A percentile compares a stretch with the other conserved stretches of the same genome.
phyloP scores from a whole-genome alignment of 2,329 filamentous ascomycete genomes.

The Colletotrichum sp. region DNA sequence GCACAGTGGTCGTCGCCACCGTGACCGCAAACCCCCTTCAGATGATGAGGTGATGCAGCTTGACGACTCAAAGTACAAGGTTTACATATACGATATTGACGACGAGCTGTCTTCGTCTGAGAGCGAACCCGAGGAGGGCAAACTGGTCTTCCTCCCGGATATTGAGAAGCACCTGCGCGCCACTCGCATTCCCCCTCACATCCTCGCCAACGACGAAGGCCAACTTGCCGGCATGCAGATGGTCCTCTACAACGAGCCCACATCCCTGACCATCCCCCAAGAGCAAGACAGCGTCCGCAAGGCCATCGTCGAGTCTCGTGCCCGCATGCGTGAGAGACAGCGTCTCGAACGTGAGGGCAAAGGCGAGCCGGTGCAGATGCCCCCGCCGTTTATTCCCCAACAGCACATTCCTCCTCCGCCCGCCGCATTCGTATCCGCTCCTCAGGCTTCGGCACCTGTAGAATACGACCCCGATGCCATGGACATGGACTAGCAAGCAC shows the following conservation, averaged over 20 bases:
- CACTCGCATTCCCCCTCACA: slow-evolving; percentile 70
- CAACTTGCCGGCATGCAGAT: slow-evolving; percentile 70
- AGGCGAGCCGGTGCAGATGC: slow-evolving; percentile 20
- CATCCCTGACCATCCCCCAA: slow-evolving; percentile 75
- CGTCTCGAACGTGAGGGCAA: slow-evolving; percentile 28
- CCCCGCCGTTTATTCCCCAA: slow-evolving; percentile 7
- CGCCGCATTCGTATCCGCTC: slow-evolving; percentile 4
- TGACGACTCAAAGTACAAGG: slow-evolving; percentile 84
- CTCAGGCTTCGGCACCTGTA: not conserved
- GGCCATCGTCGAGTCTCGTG: slow-evolving; percentile 81
- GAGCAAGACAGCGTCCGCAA: slow-evolving; percentile 80
- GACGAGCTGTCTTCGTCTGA: slow-evolving; percentile 76
- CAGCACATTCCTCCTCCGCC: not conserved
- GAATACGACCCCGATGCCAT: slow-evolving; percentile 65
- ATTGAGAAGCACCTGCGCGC: slow-evolving; percentile 80
- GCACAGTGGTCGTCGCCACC: slow-evolving; percentile 9
- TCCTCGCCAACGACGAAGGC: slow-evolving; percentile 63
- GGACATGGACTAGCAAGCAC: slow-evolving; percentile 62
- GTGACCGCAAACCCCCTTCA: slow-evolving; percentile 15
- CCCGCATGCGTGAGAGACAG: slow-evolving; percentile 67
- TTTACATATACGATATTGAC: slow-evolving; percentile 92
- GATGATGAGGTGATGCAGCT: slow-evolving; percentile 76
- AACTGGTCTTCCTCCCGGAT: slow-evolving; percentile 81
- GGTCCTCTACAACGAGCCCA: slow-evolving; percentile 83
- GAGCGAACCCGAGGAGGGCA: slow-evolving; percentile 61